phyloP scores from a whole-genome alignment of 495 filamentous ascomycete genomes.

The Lasiosphaeris hirsuta region DNA sequence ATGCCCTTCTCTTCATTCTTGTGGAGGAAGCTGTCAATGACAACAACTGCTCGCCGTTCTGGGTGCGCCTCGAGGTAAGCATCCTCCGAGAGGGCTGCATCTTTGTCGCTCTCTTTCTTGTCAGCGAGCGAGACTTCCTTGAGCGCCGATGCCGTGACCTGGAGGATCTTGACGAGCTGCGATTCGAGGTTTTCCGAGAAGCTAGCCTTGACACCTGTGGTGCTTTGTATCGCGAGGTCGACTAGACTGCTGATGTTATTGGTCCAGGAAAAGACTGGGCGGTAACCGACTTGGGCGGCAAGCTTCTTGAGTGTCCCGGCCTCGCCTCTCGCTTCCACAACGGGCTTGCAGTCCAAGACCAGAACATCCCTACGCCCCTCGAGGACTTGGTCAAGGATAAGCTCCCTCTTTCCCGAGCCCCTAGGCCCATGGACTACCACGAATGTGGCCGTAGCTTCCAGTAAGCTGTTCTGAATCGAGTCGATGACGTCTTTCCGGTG shows the following conservation, averaged over 20 bases:
- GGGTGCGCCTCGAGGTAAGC: constrained; percentile 92
- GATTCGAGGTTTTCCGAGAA: constrained; percentile 93
- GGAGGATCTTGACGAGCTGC: constrained; percentile 87
- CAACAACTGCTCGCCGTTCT: constrained; percentile 76
- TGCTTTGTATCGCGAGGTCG: constrained; percentile 88
- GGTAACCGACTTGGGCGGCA: constrained; percentile 82
- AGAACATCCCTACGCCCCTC: constrained; percentile 73
- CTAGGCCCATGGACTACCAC: constrained; percentile 91
- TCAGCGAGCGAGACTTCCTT: constrained; percentile 68
- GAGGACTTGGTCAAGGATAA: constrained; percentile 81
- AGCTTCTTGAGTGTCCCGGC: constrained; percentile 79
- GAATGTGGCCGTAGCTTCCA: constrained; percentile 85
- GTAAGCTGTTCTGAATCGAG: constrained; percentile 78
- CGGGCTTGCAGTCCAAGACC: constrained; percentile 91
- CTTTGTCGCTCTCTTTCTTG: constrained; percentile 67
- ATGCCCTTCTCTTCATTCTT: constrained; percentile 67
- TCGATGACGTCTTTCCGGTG: constrained; percentile 78
- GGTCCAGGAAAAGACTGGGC: constrained; percentile 93
- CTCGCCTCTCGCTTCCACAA: constrained; percentile 89
- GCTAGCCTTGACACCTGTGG: constrained; percentile 89
- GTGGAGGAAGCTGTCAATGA: constrained; percentile 93
- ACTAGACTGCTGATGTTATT: constrained; percentile 90
- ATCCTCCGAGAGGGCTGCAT: constrained; percentile 70
- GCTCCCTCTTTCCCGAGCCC: constrained; percentile 85
- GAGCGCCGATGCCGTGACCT: constrained; percentile 78